Evolutionary conservation across 805 yeast genomes (phyloP), one percentile per base, ranked within the genome.

Genomic region (Saccharomycopsis guyanensis): DNA sequence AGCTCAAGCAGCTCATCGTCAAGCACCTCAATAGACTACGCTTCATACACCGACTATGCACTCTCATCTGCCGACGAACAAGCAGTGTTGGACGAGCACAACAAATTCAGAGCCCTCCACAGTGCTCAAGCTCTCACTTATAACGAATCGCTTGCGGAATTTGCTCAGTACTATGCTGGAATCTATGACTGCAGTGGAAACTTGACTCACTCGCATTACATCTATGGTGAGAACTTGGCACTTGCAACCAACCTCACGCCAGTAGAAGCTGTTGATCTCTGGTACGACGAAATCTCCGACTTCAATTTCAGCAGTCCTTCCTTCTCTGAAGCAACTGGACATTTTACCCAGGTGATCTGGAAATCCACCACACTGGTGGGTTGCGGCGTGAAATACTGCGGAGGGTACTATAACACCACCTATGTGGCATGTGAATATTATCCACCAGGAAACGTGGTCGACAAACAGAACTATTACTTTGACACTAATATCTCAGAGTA

Each of bases 271-370:
- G 78, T 81, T 12, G 70, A 70, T 23, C 87, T 86, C 2, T 85
- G 93, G 93, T 85, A 83, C 66, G 68, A 72, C 53, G 94, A 85
- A 61, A 71, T 78, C 45, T 46, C 56, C 39, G 44, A 59, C 5
- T 83, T 80, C 65, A 64, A 73, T 58, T 77, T 71, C 64, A 58
- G 70, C 23, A 66, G 66, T 54, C 78, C 80, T 27, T 67, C 64
- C 1, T 73, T 67, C 62, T 55, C 69, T 38, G 65, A 58, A 25
- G 57, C 64, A 10, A 77, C 88, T 38, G 91, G 91, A 38, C 95
- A 86, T 64, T 86, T 83, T 64, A 83, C 94, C 15, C 91, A 84
- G 61, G 65, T 86, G 38, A 76, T 86, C 23, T 86, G 95, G 95
- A 72, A 69, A 52, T 60, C 66, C 22, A 67, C 86, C 27, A 70